These are phyloP conservation scores for Podaxis mareebaensis DNA, from an alignment of 768 basidiomycete species.

Conservation along the genomic window DNA sequence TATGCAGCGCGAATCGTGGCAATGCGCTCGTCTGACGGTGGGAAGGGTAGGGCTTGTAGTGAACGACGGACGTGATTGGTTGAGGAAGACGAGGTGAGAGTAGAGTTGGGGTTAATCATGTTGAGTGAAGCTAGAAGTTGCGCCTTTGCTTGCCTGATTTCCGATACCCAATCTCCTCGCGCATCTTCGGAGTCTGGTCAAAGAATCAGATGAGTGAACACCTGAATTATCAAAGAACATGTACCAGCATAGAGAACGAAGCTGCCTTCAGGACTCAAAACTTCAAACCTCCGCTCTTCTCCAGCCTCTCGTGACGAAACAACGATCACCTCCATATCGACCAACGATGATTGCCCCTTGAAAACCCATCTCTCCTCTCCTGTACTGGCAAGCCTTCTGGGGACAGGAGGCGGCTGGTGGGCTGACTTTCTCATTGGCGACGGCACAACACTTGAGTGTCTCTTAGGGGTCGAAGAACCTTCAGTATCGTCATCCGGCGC, in stretches of 20 bases:
- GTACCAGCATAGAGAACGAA: constrained; percentile 74
- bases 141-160: constrained; percentile 70
- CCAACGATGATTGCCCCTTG: constrained; percentile 66
- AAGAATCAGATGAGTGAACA: constrained; percentile 1
- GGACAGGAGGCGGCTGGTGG: constrained; percentile 30
- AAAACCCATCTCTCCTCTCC: constrained; percentile 71
- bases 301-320: constrained; percentile 33
- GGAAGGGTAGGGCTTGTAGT: constrained; percentile 72
- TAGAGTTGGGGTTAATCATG: constrained; percentile 75
- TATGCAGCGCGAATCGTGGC: constrained; percentile 29
- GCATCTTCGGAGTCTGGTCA: constrained; percentile 52
- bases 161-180: constrained; percentile 63
- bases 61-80: constrained; percentile 74
- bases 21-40: constrained; percentile 51
- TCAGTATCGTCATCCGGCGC: neutral
- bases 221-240: constrained; percentile 18
- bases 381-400: constrained; percentile 32
- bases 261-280: constrained; percentile 75
- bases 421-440: constrained; percentile 10
- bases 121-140: constrained; percentile 71
- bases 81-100: constrained; percentile 75
- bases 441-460: constrained; percentile 24
- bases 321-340: constrained; percentile 78
- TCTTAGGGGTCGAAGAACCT: neutral
- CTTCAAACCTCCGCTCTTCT: constrained; percentile 64